phyloP scores from a whole-genome alignment of 495 filamentous ascomycete genomes.

The Penicillium verhagenii region DNA sequence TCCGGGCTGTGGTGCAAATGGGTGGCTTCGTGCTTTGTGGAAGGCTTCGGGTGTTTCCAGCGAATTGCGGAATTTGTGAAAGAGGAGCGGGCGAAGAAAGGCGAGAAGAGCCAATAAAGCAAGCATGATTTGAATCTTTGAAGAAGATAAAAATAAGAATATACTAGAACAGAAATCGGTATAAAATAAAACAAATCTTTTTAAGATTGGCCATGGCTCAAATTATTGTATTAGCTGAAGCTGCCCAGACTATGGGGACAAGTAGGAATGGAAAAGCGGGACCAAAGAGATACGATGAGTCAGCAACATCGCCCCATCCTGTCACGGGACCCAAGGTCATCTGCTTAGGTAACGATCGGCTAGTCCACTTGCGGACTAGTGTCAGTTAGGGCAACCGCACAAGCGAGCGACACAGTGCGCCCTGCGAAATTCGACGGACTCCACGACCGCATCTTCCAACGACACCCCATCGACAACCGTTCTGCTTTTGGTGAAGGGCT shows the following conservation, averaged over 20 bases:
- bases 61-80: conserved; percentile 57
- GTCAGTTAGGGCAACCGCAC: conserved; percentile 43
- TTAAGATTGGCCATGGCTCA: background rate
- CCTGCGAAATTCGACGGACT: conserved; percentile 47
- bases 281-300: background rate
- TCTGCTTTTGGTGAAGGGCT: conserved; percentile 52
- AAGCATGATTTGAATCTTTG: too few species aligned
- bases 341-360: conserved; percentile 15
- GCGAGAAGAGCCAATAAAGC: conserved; percentile 28
- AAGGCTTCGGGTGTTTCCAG: conserved; percentile 54
- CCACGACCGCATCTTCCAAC: conserved; percentile 43
- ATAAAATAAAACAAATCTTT: background rate
- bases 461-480: conserved; percentile 46
- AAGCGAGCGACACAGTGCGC: conserved; percentile 46
- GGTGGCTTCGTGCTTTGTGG: conserved; percentile 55
- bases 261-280: background rate
- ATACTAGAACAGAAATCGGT: too few species aligned
- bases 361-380: conserved; percentile 26
- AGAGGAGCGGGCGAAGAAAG: conserved; percentile 48
- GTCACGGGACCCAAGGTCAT: background rate
- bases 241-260: background rate
- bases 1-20: conserved; percentile 61
- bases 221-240: background rate
- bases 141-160: too few species aligned
- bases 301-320: background rate